These are phyloP conservation scores for Thalassiosira livingstoniorum DNA, from an alignment of 352 stramenopile species.

Conservation along the genomic window DNA sequence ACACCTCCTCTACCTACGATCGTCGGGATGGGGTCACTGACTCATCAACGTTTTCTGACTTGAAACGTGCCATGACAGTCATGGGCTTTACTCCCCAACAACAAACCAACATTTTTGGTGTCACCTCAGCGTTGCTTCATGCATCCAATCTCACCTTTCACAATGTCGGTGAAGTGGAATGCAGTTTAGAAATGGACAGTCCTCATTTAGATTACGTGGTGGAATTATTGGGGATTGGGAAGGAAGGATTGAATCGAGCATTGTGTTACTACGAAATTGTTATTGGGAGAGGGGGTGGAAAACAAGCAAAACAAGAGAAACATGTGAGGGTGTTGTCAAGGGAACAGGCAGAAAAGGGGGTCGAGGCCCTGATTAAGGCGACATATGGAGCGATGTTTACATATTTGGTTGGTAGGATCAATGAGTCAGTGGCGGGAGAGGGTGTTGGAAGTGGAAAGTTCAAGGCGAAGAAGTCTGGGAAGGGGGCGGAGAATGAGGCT, in stretches of 20 bases:
- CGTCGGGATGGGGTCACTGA: constrained; percentile 61
- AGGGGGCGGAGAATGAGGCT: not conserved
- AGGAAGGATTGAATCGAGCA: constrained; percentile 87
- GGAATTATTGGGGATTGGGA: constrained; percentile 88
- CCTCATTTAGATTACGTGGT: constrained; percentile 82
- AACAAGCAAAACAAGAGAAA: constrained; percentile 88
- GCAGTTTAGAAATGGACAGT: constrained; percentile 38
- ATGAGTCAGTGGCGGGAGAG: constrained; percentile 59
- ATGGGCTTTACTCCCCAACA: constrained; percentile 49
- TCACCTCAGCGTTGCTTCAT: constrained; percentile 51
- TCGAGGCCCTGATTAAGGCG: constrained; percentile 93
- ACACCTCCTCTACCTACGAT: constrained; percentile 38
- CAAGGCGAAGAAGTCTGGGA: not conserved
- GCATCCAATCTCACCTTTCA: constrained; percentile 57
- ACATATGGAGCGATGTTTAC: constrained; percentile 94
- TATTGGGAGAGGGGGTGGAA: constrained; percentile 22
- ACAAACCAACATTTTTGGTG: constrained; percentile 41
- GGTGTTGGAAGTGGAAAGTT: not conserved
- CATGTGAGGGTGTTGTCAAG: constrained; percentile 50
- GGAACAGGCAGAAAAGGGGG: constrained; percentile 78
- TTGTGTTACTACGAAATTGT: constrained; percentile 91
- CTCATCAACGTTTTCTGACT: constrained; percentile 40
- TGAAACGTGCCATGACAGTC: constrained; percentile 47
- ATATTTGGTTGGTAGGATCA: constrained; percentile 92
- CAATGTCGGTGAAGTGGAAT: constrained; percentile 31